phyloP scores from a whole-genome alignment of 1,139 yeast genomes.

The Hanseniaspora gamundiae region DNA sequence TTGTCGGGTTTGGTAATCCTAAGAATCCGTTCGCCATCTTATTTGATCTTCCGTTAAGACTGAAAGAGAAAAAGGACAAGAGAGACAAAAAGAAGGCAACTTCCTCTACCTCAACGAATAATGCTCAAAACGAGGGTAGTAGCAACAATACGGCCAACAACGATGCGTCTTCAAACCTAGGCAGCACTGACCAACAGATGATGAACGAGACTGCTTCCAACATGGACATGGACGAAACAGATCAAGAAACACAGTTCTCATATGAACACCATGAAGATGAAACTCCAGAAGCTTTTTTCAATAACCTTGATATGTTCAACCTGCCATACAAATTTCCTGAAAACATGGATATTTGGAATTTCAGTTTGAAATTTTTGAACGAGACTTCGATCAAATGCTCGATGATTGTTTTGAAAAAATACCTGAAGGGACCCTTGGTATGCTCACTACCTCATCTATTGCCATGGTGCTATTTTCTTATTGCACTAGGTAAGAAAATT shows the following conservation, averaged over 20 bases:
- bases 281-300: slow-evolving; percentile 14
- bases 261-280: neutral
- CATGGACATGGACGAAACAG: neutral
- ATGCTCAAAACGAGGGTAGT: no score
- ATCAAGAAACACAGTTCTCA: neutral
- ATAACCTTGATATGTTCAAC: slow-evolving; percentile 19
- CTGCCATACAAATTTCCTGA: slow-evolving; percentile 17
- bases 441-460: slow-evolving; percentile 59
- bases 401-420: slow-evolving; percentile 51
- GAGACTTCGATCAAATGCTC: slow-evolving; percentile 56
- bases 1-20: slow-evolving; percentile 67
- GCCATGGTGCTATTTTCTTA: slow-evolving; percentile 59
- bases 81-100: slow-evolving; percentile 58
- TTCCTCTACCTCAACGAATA: no score
- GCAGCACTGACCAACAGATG: slow-evolving; percentile 1
- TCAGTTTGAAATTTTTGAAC: slow-evolving; percentile 38
- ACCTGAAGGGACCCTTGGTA: slow-evolving; percentile 56
- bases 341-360: slow-evolving; percentile 43
- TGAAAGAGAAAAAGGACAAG: slow-evolving; percentile 58
- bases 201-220: neutral
- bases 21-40: slow-evolving; percentile 63
- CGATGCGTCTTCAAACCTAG: no score
- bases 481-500: slow-evolving; percentile 50
- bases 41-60: slow-evolving; percentile 57
- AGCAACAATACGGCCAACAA: no score